Evolutionary conservation across 768 basidiomycete genomes (phyloP).

Genomic region (Tubosaeta sp.): DNA sequence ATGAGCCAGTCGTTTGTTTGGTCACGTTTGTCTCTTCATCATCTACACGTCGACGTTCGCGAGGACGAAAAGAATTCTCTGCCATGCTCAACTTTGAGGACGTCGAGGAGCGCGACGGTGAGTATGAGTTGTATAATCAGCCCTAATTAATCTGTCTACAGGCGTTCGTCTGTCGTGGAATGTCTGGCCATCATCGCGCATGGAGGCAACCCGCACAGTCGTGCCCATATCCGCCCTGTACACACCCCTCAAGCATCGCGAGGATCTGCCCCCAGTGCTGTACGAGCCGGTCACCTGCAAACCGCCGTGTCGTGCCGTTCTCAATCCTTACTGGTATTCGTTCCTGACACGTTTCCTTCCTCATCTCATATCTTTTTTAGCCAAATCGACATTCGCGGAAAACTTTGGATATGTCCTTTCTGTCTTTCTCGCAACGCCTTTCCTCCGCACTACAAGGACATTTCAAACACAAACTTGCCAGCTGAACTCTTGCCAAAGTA

Average conservation of each 20-base stretch:
- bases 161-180: conserved; percentile 98
- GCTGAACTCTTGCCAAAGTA: conserved; percentile 96
- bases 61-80: conserved; percentile 22
- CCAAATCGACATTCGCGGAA: conserved; percentile 97
- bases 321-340: conserved; percentile 92
- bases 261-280: conserved; percentile 91
- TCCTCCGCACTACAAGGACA: conserved; percentile 98
- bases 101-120: conserved; percentile 95
- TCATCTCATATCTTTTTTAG: conserved; percentile 38
- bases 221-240: conserved; percentile 98
- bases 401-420: conserved; percentile 99
- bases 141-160: conserved; percentile 25
- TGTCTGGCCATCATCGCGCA: conserved; percentile 96
- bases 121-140: conserved; percentile 18
- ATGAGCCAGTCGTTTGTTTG: conserved; percentile 11
- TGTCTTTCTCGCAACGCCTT: conserved; percentile 96
- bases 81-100: conserved; percentile 88
- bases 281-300: conserved; percentile 99
- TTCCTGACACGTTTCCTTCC: neutral
- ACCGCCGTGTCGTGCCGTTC: conserved; percentile 92
- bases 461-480: conserved; percentile 93
- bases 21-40: conserved; percentile 14
- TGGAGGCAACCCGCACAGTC: conserved; percentile 96
- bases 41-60: conserved; percentile 25
- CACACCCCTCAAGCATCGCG: conserved; percentile 88